These are phyloP conservation scores for Skeletonema potamos DNA, from an alignment of 108 stramenopile genomes.

Conservation along the genomic window DNA sequence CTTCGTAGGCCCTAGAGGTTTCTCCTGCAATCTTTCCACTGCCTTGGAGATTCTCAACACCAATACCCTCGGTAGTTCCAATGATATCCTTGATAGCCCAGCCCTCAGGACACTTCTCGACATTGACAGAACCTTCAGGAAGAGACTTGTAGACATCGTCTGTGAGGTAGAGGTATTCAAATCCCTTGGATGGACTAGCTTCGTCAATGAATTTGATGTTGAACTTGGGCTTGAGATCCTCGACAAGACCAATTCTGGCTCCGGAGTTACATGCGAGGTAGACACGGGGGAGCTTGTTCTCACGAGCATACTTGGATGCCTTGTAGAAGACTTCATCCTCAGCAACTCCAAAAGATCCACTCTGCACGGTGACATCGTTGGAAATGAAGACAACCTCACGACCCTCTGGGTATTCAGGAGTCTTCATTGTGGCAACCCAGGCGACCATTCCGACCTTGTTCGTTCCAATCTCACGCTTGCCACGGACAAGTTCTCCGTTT, in stretches of 20 bases:
- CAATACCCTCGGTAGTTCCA: conserved; percentile 93
- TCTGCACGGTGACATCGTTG: conserved; percentile 98
- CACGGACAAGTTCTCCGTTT: conserved; percentile 73
- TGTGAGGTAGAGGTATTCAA: conserved; percentile 95
- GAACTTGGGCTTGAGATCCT: conserved; percentile 96
- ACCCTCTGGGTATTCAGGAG: conserved; percentile 97
- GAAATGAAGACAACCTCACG: conserved; percentile 95
- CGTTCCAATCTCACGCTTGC: conserved; percentile 85
- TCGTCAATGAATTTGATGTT: conserved; percentile 92
- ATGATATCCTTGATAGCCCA: conserved; percentile 94
- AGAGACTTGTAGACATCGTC: conserved; percentile 91
- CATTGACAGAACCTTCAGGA: conserved; percentile 87
- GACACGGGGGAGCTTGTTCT: conserved; percentile 88
- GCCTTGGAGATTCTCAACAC: conserved; percentile 97
- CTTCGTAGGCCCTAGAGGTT: conserved; percentile 94
- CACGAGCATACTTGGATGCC: conserved; percentile 90
- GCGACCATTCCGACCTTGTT: conserved; percentile 98
- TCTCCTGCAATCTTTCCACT: conserved; percentile 99
- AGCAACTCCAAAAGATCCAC: conserved; percentile 96
- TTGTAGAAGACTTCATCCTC: conserved; percentile 95
- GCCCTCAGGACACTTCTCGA: conserved; percentile 81
- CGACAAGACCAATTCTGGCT: conserved; percentile 97
- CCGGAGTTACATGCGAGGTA: conserved; percentile 98
- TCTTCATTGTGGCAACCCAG: conserved; percentile 91
- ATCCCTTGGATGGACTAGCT: conserved; percentile 89